phyloP scores from a whole-genome alignment of 257 asterid genomes.

The Coffea canephora region DNA sequence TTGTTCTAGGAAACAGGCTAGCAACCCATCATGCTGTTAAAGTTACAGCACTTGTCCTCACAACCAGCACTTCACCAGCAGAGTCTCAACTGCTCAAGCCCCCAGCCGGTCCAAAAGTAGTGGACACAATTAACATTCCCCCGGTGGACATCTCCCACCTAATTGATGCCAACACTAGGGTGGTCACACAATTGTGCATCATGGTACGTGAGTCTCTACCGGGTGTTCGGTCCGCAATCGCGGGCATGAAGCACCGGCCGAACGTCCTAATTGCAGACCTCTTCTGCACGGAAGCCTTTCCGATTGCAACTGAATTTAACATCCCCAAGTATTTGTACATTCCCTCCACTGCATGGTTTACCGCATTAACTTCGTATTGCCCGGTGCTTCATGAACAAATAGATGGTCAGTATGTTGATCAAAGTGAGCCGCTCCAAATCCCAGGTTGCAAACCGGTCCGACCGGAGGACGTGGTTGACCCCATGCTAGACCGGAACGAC shows the following conservation, averaged over 20 bases:
- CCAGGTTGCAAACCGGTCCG: constrained; percentile 71
- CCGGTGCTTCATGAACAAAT: constrained; percentile 55
- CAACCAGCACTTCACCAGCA: constrained; percentile 31
- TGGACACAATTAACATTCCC: constrained; percentile 38
- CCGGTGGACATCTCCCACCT: constrained; percentile 47
- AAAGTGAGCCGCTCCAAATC: constrained; percentile 25
- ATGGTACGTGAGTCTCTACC: constrained; percentile 49
- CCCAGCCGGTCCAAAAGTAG: constrained; percentile 11
- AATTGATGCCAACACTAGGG: constrained; percentile 33
- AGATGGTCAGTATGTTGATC: constrained; percentile 50
- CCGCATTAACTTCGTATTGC: constrained; percentile 39
- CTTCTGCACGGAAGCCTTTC: constrained; percentile 45
- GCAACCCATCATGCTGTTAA: constrained; percentile 38
- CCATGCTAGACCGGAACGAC: constrained; percentile 58
- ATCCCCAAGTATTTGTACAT: constrained; percentile 49
- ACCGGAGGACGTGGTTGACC: constrained; percentile 65
- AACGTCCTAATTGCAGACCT: constrained; percentile 52
- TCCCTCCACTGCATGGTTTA: constrained; percentile 49
- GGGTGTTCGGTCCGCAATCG: constrained; percentile 38
- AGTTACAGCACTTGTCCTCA: constrained; percentile 43
- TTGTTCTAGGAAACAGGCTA: constrained; percentile 55
- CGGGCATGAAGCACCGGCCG: constrained; percentile 41
- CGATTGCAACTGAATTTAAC: constrained; percentile 45
- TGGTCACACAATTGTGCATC: constrained; percentile 35
- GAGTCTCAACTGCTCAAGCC: constrained; percentile 32